Conservation (phyloP, 352 stramenopile genomes). For the Pythium rishiriense region DNA sequence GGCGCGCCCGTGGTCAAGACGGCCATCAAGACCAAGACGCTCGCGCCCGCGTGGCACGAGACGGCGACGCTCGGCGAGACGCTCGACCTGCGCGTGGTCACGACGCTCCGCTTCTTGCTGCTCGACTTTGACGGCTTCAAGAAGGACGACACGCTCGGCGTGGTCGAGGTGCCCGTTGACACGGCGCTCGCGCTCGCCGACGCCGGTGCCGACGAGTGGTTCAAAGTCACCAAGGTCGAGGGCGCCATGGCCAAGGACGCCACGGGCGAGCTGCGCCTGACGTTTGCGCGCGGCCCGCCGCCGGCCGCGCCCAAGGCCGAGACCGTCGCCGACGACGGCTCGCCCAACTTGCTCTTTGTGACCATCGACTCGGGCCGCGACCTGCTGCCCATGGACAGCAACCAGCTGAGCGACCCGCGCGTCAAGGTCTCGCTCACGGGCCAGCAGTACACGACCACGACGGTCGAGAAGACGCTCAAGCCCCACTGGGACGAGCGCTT, state of each 20-base stretch:
- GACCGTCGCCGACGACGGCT: slow-evolving; percentile 9
- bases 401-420: slow-evolving; percentile 83
- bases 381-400: slow-evolving; percentile 78
- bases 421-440: slow-evolving; percentile 77
- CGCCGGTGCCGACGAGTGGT: slow-evolving; percentile 37
- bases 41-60: slow-evolving; percentile 54
- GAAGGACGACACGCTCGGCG: slow-evolving; percentile 60
- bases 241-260: slow-evolving; percentile 54
- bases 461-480: slow-evolving; percentile 71
- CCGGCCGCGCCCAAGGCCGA: neutral
- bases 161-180: slow-evolving; percentile 70
- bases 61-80: slow-evolving; percentile 45
- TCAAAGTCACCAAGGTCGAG: slow-evolving; percentile 45
- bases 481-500: slow-evolving; percentile 77
- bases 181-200: slow-evolving; percentile 32
- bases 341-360: slow-evolving; percentile 66
- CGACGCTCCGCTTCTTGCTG: slow-evolving; percentile 58
- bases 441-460: slow-evolving; percentile 68
- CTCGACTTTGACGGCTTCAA: slow-evolving; percentile 65
- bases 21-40: slow-evolving; percentile 51
- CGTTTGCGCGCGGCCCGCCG: slow-evolving; percentile 29
- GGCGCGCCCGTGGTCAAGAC: slow-evolving; percentile 47
- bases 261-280: slow-evolving; percentile 53
- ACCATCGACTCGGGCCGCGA: slow-evolving; percentile 74
- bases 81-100: slow-evolving; percentile 62